Evolutionary conservation across 2,329 filamentous ascomycete species (phyloP), one percentile per base, ranked within the genome.

Genomic region (Colletotrichum eremochloae): DNA sequence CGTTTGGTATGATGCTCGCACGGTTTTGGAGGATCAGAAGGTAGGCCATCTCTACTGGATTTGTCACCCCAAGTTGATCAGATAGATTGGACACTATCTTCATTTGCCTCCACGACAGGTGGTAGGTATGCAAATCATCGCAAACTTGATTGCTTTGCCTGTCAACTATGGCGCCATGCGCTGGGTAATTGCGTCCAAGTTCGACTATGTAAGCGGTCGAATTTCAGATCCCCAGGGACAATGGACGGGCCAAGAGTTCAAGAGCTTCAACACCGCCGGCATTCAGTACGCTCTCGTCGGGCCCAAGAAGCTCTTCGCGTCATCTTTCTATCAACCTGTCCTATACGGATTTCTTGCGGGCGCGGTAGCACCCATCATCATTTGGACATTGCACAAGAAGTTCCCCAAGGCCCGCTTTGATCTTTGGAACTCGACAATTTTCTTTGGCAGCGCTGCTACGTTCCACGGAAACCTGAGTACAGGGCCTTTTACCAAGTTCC

Each of bases 381-480:
- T 91, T 33, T 91, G 85, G 76, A 68, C 81, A 0, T 82, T 90
- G 12, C 86, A 91, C 76, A 83, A 83, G 12, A 76, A 80, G 15
- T 90, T 90, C 75, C 89, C 89, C 0, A 81, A 80, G 2, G 82
- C 84, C 14, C 87, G 88, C 33, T 89, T 84, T 76, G 85, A 88
- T 38, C 83, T 91, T 29, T 89, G 85, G 85, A 91, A 91, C 76
- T 86, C 87, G 18, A 91, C 88, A 2, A 91, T 91, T 60, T 91
- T 91, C 81, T 90, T 88, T 77, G 86, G 85, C 3, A 84, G 85
- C 9, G 79, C 89, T 65, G 81, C 87, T 0, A 82, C 82, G 33
- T 91, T 91, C 78, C 90, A 89, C 76, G 89, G 89, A 4, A 91
- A 91, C 75, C 81, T 91, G 56, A 89, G 86, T 69, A 90, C 89